These are phyloP conservation scores for Syncephalastrum sp. DNA, from an alignment of 371 early-diverging fungal species.

Conservation along the genomic window DNA sequence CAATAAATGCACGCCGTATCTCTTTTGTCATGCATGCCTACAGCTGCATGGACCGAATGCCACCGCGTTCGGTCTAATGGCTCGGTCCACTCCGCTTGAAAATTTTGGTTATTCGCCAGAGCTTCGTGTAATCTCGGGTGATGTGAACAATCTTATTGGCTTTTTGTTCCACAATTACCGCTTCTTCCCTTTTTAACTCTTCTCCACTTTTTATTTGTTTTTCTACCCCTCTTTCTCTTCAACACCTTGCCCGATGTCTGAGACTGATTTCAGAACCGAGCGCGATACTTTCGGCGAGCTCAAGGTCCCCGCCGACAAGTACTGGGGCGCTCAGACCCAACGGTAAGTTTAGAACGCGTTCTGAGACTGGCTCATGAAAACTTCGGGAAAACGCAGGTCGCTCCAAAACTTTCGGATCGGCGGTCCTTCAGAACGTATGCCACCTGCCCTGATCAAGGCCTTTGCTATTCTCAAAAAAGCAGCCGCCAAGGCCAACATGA, in stretches of 20 bases:
- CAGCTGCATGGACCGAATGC: neutral
- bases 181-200: constrained; percentile 1
- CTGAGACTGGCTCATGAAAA: neutral
- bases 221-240: constrained; percentile 3
- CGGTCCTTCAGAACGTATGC: constrained; percentile 80
- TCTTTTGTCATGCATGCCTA: too few relatives aligned
- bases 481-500: constrained; percentile 81
- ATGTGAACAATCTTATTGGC: neutral
- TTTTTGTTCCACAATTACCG: neutral
- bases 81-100: neutral
- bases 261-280: constrained; percentile 63
- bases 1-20: too few relatives aligned
- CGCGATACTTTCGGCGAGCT: constrained; percentile 87
- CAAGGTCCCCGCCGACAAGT: constrained; percentile 81
- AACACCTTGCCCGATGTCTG: neutral
- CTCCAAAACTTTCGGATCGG: constrained; percentile 88
- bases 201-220: constrained; percentile 6
- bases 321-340: constrained; percentile 93
- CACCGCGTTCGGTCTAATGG: neutral
- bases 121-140: neutral
- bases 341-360: constrained; percentile 38
- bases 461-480: constrained; percentile 90
- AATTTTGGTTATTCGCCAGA: neutral
- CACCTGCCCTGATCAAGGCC: constrained; percentile 78
- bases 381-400: constrained; percentile 35